These are phyloP conservation scores for Terana coerulea DNA, from an alignment of 768 basidiomycete genomes.

Conservation along the genomic window DNA sequence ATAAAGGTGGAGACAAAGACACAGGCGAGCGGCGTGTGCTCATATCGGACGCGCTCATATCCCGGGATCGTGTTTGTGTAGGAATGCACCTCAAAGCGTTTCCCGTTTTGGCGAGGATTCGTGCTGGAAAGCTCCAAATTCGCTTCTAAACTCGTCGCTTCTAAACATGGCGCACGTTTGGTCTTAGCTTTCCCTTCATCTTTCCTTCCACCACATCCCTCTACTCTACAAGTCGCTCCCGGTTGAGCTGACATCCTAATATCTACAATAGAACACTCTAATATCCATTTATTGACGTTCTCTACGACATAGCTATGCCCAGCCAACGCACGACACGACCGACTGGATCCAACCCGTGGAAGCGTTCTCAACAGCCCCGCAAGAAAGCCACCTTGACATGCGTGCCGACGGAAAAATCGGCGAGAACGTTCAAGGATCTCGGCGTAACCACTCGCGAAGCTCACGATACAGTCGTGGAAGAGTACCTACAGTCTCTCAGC, in stretches of 20 bases:
- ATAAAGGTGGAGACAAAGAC: not conserved
- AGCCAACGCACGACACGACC: not conserved
- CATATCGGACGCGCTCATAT: conserved; percentile 7
- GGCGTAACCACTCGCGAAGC: conserved; percentile 62
- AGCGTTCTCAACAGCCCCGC: no score
- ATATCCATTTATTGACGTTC: not conserved
- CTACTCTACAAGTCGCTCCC: no score
- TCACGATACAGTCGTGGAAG: conserved; percentile 54
- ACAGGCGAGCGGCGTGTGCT: not conserved
- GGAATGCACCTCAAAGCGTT: not conserved
- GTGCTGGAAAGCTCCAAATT: not conserved
- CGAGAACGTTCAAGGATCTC: conserved; percentile 22
- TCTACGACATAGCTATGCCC: not conserved
- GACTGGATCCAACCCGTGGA: not conserved
- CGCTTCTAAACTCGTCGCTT: not conserved
- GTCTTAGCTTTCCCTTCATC: no score
- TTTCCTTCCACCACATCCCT: no score
- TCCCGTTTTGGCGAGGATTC: not conserved
- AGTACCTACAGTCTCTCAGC: conserved; percentile 57
- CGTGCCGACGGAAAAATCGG: not conserved
- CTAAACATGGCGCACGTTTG: no score
- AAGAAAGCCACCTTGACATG: no score
- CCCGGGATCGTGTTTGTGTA: not conserved
- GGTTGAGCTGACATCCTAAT: conserved; percentile 2
- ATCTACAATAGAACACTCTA: not conserved